These are phyloP conservation scores for Cairneyella variabilis DNA, from an alignment of 495 filamentous ascomycete genomes.

Conservation along the genomic window DNA sequence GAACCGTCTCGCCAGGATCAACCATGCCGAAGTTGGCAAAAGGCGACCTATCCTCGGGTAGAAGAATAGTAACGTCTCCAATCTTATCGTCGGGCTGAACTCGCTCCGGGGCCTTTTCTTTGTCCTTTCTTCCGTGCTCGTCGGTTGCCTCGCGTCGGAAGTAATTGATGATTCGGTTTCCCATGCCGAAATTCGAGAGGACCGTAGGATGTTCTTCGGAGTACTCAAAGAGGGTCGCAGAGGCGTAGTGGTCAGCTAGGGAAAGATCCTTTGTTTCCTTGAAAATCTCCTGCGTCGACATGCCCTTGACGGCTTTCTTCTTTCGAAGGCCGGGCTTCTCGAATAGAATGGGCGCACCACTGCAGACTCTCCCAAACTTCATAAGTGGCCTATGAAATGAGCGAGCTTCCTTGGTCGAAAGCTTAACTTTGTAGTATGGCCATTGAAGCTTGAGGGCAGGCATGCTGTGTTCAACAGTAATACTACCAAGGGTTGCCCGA, in stretches of 20 bases:
- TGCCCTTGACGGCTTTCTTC: slow-evolving; percentile 73
- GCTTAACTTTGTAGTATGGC: slow-evolving; percentile 87
- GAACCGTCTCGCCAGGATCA: slow-evolving; percentile 81
- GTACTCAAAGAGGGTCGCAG: slow-evolving; percentile 84
- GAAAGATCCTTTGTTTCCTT: slow-evolving; percentile 70
- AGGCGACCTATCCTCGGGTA: slow-evolving; percentile 91
- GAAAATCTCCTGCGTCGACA: slow-evolving; percentile 71
- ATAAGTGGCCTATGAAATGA: slow-evolving; percentile 84
- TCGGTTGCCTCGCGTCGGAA: slow-evolving; percentile 83
- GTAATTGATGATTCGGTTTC: slow-evolving; percentile 90
- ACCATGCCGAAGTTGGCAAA: slow-evolving; percentile 94
- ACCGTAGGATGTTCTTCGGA: slow-evolving; percentile 89
- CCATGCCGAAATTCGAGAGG: slow-evolving; percentile 96
- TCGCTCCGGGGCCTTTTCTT: slow-evolving; percentile 41
- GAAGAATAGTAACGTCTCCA: slow-evolving; percentile 79
- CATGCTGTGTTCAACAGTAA: slow-evolving; percentile 85
- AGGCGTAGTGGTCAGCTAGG: slow-evolving; percentile 77
- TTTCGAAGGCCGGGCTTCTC: slow-evolving; percentile 64
- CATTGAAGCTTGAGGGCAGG: slow-evolving; percentile 86
- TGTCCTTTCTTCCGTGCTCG: slow-evolving; percentile 35
- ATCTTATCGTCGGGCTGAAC: slow-evolving; percentile 66
- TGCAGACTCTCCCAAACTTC: slow-evolving; percentile 53
- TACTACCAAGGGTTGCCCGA: slow-evolving; percentile 79
- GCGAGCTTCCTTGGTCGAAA: slow-evolving; percentile 73
- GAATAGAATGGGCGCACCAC: slow-evolving; percentile 50